These are phyloP conservation scores for Nakazawaea anatomiae DNA, from an alignment of 805 yeast genomes.

Conservation along the genomic window DNA sequence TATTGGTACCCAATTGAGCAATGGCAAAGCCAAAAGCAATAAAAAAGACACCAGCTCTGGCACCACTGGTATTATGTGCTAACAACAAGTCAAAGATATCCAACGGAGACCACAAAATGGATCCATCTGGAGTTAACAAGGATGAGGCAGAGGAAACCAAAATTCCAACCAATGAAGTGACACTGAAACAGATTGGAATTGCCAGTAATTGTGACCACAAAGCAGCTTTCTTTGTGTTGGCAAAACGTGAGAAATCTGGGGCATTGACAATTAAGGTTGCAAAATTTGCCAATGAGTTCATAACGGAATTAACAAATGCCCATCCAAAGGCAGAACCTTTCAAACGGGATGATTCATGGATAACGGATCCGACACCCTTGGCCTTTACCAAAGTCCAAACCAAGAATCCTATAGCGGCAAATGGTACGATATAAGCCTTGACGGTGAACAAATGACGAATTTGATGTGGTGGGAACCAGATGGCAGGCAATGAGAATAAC, in stretches of 20 bases:
- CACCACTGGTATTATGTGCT: conserved; percentile 45
- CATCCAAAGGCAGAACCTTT: conserved; percentile 64
- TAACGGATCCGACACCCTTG: conserved; percentile 70
- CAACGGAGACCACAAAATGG: conserved; percentile 78
- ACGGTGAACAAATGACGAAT: conserved; percentile 80
- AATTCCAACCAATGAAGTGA: conserved; percentile 82
- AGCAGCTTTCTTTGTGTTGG: conserved; percentile 48
- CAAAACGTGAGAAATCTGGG: conserved; percentile 85
- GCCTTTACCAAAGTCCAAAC: conserved; percentile 83
- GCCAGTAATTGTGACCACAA: conserved; percentile 55
- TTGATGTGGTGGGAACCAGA: conserved; percentile 77
- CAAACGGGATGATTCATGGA: conserved; percentile 48
- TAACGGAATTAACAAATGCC: conserved; percentile 73
- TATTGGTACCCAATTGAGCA: conserved; percentile 76
- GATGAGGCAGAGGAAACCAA: conserved; percentile 77
- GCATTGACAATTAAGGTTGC: conserved; percentile 86
- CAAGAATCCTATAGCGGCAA: conserved; percentile 78
- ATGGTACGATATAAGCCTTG: conserved; percentile 72
- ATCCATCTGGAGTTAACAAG: conserved; percentile 45
- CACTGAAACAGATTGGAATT: conserved; percentile 71
- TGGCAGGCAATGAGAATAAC: conserved; percentile 71
- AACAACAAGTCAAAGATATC: conserved; percentile 67
- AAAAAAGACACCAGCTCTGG: conserved; percentile 76
- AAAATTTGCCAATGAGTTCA: conserved; percentile 81
- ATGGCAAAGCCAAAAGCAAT: conserved; percentile 64